These are phyloP conservation scores for Casuarina cunninghamiana DNA, from an alignment of 306 rosid species.

Conservation along the genomic window DNA sequence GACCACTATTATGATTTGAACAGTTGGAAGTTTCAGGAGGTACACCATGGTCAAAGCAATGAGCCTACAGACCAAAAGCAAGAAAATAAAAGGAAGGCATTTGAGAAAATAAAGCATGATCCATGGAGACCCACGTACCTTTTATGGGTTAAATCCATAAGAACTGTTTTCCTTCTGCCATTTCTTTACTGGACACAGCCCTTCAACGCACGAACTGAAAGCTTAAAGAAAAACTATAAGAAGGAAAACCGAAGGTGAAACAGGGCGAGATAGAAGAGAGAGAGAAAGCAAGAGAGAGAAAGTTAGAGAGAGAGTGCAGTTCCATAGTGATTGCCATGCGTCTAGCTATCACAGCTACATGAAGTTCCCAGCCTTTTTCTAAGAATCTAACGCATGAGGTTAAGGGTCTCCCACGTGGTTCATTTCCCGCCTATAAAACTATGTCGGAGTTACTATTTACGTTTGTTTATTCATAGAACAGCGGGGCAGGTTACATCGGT, in stretches of 20 bases:
- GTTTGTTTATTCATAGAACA: not conserved
- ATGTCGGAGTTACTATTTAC: constrained; percentile 1
- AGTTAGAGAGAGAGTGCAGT: constrained; percentile 11
- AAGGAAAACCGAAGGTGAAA: not conserved
- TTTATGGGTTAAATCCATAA: constrained; percentile 30
- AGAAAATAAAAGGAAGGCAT: constrained; percentile 16
- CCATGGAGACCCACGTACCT: constrained; percentile 36
- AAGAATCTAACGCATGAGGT: constrained; percentile 53
- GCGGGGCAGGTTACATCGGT: not conserved
- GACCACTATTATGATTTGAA: not conserved
- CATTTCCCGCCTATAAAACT: constrained; percentile 37
- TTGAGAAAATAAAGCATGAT: not conserved
- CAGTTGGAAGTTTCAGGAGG: constrained; percentile 5
- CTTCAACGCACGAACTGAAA: not conserved
- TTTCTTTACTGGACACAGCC: not conserved
- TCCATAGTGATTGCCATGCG: constrained; percentile 25
- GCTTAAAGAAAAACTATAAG: not conserved
- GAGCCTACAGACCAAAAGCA: not conserved
- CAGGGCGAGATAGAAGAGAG: not conserved
- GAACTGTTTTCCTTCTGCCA: not conserved
- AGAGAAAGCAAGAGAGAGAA: not conserved
- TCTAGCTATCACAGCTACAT: constrained; percentile 29
- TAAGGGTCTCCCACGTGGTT: constrained; percentile 57
- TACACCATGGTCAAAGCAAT: constrained; percentile 2
- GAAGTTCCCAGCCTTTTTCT: constrained; percentile 23